These are phyloP conservation scores for Tuber umbilicatum DNA, from an alignment of 495 filamentous ascomycete genomes.

Conservation along the genomic window DNA sequence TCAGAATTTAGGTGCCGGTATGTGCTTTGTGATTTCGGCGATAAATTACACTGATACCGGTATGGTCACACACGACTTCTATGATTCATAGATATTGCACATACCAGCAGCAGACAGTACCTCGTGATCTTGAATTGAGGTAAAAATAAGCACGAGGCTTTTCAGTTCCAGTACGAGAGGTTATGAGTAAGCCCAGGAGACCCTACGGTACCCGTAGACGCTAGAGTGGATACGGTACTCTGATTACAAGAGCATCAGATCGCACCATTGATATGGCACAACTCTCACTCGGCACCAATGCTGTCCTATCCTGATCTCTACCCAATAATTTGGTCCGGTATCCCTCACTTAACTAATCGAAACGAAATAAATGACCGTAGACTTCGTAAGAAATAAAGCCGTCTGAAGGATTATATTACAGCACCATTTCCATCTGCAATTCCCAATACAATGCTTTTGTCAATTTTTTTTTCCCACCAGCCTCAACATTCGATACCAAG, in stretches of 20 bases:
- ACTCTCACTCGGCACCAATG: background rate
- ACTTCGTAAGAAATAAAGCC: background rate
- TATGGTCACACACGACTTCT: background rate
- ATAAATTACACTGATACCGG: background rate
- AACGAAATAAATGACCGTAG: background rate
- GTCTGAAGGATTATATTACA: background rate
- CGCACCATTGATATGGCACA: background rate
- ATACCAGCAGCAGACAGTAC: background rate
- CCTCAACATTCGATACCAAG: background rate
- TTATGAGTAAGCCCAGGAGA: background rate
- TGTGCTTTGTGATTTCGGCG: background rate
- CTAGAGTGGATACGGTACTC: background rate
- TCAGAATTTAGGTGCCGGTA: background rate
- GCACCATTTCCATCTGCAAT: background rate
- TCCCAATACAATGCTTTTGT: background rate
- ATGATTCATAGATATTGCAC: background rate
- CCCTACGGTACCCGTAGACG: background rate
- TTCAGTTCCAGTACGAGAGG: background rate
- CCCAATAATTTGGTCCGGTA: background rate
- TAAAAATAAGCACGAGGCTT: background rate
- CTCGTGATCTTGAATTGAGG: background rate
- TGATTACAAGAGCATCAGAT: background rate
- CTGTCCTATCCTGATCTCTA: background rate
- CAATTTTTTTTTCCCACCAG: background rate
- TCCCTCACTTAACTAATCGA: background rate